Evolutionary conservation across 2,329 filamentous ascomycete genomes (phyloP).

Genomic region (Exophiala sp.): DNA sequence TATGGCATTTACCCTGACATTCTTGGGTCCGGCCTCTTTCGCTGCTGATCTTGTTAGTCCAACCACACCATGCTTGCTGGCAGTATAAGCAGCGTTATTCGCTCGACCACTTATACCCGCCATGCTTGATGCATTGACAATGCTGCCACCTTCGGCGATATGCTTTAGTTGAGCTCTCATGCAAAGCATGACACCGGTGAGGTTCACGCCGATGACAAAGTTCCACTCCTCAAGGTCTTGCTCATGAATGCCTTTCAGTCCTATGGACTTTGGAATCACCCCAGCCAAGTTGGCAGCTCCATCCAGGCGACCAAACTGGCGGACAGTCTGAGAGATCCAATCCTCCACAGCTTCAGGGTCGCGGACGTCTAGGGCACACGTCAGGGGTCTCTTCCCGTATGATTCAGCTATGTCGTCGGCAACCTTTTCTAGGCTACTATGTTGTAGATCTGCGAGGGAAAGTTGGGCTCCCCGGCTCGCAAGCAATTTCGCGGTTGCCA

Average conservation of each 20-base stretch:
- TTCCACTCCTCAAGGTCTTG: constrained; percentile 37
- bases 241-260: constrained; percentile 31
- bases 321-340: constrained; percentile 38
- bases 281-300: constrained; percentile 42
- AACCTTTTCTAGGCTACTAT: no score
- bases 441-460: no score
- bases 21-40: constrained; percentile 32
- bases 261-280: constrained; percentile 19
- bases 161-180: constrained; percentile 41
- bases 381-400: no score
- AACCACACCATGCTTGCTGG: constrained; percentile 57
- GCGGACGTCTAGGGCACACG: constrained; percentile 30
- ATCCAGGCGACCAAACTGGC: constrained; percentile 34
- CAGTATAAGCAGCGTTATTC: constrained; percentile 37
- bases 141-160: constrained; percentile 33
- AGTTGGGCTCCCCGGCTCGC: no score
- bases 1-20: constrained; percentile 38
- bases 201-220: constrained; percentile 39
- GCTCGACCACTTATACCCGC: constrained; percentile 35
- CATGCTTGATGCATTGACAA: constrained; percentile 43
- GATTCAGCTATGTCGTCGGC: no score
- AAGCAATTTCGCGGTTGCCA: no score
- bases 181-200: constrained; percentile 41
- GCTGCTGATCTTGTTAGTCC: constrained; percentile 50
- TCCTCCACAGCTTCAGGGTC: constrained; percentile 22